These are phyloP conservation scores for Sphagnum tenellum DNA, from an alignment of 225 moss, liverwort and hornwort genomes.

Conservation along the genomic window DNA sequence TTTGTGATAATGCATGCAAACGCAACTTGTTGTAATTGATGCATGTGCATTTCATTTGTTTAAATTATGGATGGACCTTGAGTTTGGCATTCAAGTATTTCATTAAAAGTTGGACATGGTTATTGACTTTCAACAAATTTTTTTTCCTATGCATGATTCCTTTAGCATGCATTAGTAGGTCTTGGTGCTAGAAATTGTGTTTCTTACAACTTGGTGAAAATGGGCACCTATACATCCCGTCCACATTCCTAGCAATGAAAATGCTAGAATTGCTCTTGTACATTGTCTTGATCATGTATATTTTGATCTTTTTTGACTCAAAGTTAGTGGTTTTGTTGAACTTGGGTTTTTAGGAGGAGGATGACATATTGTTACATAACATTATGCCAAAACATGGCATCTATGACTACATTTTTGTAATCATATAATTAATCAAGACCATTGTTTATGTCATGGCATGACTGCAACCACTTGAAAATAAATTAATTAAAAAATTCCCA, in stretches of 20 bases:
- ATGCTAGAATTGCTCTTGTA: slow-evolving; percentile 8
- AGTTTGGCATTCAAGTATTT: slow-evolving; percentile 22
- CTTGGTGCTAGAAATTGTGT: slow-evolving; percentile 47
- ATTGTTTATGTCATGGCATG: too few relatives aligned
- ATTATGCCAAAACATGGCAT: too few relatives aligned
- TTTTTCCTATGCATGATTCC: slow-evolving; percentile 33
- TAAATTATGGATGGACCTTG: slow-evolving; percentile 26
- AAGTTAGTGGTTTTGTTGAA: slow-evolving; percentile 18
- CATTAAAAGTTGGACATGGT: slow-evolving; percentile 25
- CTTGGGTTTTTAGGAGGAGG: slow-evolving; percentile 14
- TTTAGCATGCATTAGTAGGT: slow-evolving; percentile 42
- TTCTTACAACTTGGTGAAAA: slow-evolving; percentile 54
- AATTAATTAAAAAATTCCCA: too few relatives aligned
- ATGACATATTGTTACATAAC: not conserved
- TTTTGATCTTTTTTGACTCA: slow-evolving; percentile 27
- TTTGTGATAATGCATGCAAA: slow-evolving; percentile 21
- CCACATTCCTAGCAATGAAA: slow-evolving; percentile 23
- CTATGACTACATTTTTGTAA: too few relatives aligned
- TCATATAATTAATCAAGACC: too few relatives aligned
- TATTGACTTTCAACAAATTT: slow-evolving; percentile 29
- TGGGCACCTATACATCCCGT: slow-evolving; percentile 33
- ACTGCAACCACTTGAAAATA: too few relatives aligned
- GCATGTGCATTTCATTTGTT: slow-evolving; percentile 23
- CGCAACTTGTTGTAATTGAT: slow-evolving; percentile 33
- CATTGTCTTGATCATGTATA: slow-evolving; percentile 8